Evolutionary conservation across 2,329 filamentous ascomycete species (phyloP).

Genomic region (Penicillium crustosum): DNA sequence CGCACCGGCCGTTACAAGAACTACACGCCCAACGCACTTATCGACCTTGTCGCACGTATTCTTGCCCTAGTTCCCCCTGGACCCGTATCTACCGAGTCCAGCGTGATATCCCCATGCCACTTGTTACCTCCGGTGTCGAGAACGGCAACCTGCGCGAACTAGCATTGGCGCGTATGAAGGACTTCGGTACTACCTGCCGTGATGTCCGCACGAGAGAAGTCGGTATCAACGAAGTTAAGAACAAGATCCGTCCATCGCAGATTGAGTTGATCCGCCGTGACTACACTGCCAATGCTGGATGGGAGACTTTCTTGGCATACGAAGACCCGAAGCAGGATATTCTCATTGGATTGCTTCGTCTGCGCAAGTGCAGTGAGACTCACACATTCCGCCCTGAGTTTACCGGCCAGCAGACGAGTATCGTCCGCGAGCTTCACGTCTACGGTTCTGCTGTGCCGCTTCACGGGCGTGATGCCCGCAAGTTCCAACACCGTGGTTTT

Average conservation of each 20-base stretch:
- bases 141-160: conserved; percentile 95
- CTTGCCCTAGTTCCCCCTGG: conserved; percentile 95
- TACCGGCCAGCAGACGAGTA: conserved; percentile 78
- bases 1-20: conserved; percentile 96
- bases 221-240: conserved; percentile 97
- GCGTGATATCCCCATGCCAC: conserved; percentile 98
- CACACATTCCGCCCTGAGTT: conserved; percentile 92
- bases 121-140: conserved; percentile 97
- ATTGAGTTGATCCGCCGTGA: conserved; percentile 92
- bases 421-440: conserved; percentile 92
- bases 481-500: conserved; percentile 98
- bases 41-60: conserved; percentile 95
- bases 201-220: conserved; percentile 96
- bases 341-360: conserved; percentile 80
- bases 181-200: conserved; percentile 94
- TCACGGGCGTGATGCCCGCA: conserved; percentile 88
- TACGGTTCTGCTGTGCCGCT: conserved; percentile 98
- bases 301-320: conserved; percentile 98
- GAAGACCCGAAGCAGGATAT: conserved; percentile 99
- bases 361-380: conserved; percentile 86
- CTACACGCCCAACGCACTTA: conserved; percentile 94
- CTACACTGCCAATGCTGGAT: conserved; percentile 92
- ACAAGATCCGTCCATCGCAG: conserved; percentile 95
- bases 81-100: conserved; percentile 98
- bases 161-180: conserved; percentile 95